Evolutionary conservation across 768 basidiomycete genomes (phyloP).

Genomic region (Trametes cingulata): DNA sequence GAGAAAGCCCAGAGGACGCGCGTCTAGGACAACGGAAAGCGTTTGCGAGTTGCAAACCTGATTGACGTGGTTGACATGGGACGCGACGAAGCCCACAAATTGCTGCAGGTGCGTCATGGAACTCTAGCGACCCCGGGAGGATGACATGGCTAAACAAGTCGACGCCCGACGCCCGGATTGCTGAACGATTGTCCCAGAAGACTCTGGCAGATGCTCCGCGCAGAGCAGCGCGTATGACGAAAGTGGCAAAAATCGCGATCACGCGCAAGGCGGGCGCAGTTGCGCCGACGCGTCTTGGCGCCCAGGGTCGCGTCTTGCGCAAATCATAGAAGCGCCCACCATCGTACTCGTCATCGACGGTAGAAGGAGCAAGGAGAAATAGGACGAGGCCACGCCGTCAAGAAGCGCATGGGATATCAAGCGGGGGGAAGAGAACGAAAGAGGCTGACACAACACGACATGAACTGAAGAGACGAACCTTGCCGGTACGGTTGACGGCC

Average conservation of each 20-base stretch:
- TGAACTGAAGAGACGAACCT: constrained; percentile 45
- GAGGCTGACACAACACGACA: constrained; percentile 7
- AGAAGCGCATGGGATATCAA: not conserved
- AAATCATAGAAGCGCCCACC: not conserved
- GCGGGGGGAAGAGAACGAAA: not conserved
- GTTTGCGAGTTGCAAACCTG: too few relatives aligned
- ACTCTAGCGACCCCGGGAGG: too few relatives aligned
- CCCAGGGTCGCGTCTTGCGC: constrained; percentile 6
- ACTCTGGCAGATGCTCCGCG: constrained; percentile 2
- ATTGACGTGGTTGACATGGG: too few relatives aligned
- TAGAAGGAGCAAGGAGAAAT: not conserved
- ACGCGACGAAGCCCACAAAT: too few relatives aligned
- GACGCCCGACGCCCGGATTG: not conserved
- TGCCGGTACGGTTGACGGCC: constrained; percentile 63
- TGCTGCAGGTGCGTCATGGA: too few relatives aligned
- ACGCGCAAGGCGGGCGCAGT: constrained; percentile 2
- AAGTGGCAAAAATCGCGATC: constrained; percentile 20
- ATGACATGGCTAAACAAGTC: too few relatives aligned
- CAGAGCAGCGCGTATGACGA: not conserved
- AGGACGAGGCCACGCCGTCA: too few relatives aligned
- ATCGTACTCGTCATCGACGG: not conserved
- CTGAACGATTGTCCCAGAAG: constrained; percentile 2
- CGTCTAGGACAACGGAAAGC: too few relatives aligned
- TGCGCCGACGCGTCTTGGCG: constrained; percentile 14
- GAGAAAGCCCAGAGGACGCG: too few relatives aligned